Conservation (phyloP, 345 rosid genomes). For the Euclidium syriacum region DNA sequence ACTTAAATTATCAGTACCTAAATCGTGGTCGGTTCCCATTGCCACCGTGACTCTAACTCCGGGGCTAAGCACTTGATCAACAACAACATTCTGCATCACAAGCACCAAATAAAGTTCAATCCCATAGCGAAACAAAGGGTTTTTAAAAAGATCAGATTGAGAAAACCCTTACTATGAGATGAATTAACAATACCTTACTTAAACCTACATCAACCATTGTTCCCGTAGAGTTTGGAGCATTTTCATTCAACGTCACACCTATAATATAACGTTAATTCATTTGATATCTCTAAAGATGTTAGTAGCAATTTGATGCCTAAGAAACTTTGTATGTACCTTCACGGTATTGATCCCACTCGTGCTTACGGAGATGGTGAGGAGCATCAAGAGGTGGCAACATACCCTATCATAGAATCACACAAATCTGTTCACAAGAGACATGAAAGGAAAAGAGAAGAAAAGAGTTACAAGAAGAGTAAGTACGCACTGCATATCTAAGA, state of each 20-base stretch:
- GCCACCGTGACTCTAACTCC: conserved; percentile 85
- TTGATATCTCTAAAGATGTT: neutral
- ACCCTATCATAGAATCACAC: conserved; percentile 43
- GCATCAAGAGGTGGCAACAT: conserved; percentile 98
- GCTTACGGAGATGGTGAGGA: conserved; percentile 94
- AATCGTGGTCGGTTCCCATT: conserved; percentile 65
- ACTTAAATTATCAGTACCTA: conserved; percentile 44
- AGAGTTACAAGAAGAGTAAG: neutral
- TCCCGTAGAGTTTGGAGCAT: conserved; percentile 37
- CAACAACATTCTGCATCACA: conserved; percentile 54
- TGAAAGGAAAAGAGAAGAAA: neutral
- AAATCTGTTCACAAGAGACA: neutral
- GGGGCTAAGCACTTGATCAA: conserved; percentile 67
- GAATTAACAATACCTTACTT: conserved; percentile 50
- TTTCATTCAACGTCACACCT: conserved; percentile 72
- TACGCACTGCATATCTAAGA: conserved; percentile 81
- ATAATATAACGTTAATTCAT: too few species aligned
- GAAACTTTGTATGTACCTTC: conserved; percentile 51
- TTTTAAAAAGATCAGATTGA: neutral
- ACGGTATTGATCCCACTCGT: conserved; percentile 83
- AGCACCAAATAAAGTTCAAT: conserved; percentile 14
- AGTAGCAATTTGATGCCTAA: neutral
- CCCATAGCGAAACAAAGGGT: neutral
- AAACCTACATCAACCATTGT: conserved; percentile 87
- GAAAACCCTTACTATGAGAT: neutral